Evolutionary conservation across 768 basidiomycete species (phyloP).

Genomic region (Termitomyces bulborhizus): DNA sequence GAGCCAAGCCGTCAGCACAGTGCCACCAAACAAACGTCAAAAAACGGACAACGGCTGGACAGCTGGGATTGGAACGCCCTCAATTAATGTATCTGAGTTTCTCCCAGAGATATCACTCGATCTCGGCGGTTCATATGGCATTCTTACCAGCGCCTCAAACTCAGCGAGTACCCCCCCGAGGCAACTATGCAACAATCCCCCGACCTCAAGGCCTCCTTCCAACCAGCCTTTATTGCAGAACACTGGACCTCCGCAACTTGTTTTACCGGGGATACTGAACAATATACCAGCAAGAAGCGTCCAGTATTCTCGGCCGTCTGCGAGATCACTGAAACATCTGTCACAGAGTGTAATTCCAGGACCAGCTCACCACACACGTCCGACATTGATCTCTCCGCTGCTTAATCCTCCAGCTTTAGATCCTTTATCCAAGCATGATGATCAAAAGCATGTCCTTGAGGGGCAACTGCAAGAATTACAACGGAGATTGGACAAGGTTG

Average conservation of each 20-base stretch:
- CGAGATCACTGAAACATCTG: constrained; percentile 3
- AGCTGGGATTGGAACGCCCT: constrained; percentile 22
- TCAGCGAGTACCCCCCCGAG: not conserved
- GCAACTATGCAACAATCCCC: not conserved
- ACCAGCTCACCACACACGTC: not conserved
- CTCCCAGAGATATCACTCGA: constrained; percentile 61
- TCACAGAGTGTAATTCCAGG: not conserved
- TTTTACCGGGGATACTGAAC: not conserved
- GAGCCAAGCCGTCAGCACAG: constrained; percentile 18
- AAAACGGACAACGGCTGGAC: constrained; percentile 44
- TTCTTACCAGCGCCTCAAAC: constrained; percentile 19
- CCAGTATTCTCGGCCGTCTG: constrained; percentile 10
- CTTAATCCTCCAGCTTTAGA: not conserved
- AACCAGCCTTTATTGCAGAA: not conserved
- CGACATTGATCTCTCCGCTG: not conserved
- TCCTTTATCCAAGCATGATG: not conserved
- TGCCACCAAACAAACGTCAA: constrained; percentile 45
- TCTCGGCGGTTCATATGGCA: constrained; percentile 50
- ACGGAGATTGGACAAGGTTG: constrained; percentile 43
- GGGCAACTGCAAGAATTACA: constrained; percentile 23
- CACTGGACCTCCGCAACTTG: not conserved
- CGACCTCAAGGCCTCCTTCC: not conserved
- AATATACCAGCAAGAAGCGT: not conserved
- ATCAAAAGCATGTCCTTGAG: constrained; percentile 12
- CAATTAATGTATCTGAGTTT: constrained; percentile 38